phyloP scores from a whole-genome alignment of 345 rosid species.

The Populus alba region DNA sequence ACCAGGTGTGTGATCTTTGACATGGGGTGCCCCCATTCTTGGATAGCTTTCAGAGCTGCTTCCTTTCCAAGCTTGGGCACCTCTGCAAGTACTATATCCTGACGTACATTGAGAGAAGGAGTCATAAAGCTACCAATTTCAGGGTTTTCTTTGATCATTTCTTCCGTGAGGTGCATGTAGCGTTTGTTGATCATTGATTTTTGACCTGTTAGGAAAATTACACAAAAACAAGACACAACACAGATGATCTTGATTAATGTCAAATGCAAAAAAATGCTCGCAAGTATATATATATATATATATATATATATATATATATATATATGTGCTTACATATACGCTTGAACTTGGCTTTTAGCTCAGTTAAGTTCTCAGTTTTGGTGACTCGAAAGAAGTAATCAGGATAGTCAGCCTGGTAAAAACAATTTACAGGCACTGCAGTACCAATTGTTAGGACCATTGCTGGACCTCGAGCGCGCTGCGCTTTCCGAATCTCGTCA shows the following conservation, averaged over 20 bases:
- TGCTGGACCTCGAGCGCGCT: slow-evolving; percentile 51
- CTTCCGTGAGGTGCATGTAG: slow-evolving; percentile 68
- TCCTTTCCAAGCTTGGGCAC: slow-evolving; percentile 78
- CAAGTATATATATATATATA: too few relatives aligned
- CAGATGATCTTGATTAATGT: too few relatives aligned
- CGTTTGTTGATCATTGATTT: slow-evolving; percentile 64
- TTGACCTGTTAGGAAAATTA: slow-evolving; percentile 40
- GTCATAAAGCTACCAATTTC: slow-evolving; percentile 65
- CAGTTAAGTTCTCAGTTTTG: slow-evolving; percentile 45
- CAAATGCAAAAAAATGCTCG: too few relatives aligned
- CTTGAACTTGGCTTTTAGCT: slow-evolving; percentile 52
- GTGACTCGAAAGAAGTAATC: slow-evolving; percentile 55
- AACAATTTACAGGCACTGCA: slow-evolving; percentile 41
- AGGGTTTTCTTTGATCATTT: slow-evolving; percentile 54
- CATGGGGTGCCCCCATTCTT: slow-evolving; percentile 81
- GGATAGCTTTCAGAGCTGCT: slow-evolving; percentile 71
- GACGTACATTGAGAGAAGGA: slow-evolving; percentile 64
- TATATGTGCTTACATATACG: slow-evolving; percentile 48
- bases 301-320: fast-evolving
- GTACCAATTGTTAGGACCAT: slow-evolving; percentile 54
- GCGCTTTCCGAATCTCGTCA: slow-evolving; percentile 38
- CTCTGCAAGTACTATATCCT: slow-evolving; percentile 74
- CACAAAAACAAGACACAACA: not conserved
- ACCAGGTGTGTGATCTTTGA: slow-evolving; percentile 79
- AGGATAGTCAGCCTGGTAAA: slow-evolving; percentile 42